A percentile compares a stretch with the other conserved stretches of the same genome.
These are phyloP conservation scores for Geum urbanum DNA, from an alignment of 306 rosid species.

Conservation along the genomic window DNA sequence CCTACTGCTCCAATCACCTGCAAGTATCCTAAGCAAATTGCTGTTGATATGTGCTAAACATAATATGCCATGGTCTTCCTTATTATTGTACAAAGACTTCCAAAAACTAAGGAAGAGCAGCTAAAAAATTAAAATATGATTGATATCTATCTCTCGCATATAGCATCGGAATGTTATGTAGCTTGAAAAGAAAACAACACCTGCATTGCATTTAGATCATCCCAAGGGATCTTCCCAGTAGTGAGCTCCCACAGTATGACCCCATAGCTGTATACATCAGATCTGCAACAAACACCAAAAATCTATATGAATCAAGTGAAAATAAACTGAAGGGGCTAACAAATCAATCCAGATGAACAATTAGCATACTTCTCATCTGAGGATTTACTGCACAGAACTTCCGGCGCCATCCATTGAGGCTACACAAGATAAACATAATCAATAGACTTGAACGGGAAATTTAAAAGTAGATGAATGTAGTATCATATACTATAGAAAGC, in stretches of 20 bases:
- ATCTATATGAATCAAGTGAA: conserved; percentile 31
- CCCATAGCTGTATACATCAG: conserved; percentile 91
- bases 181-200: conserved; percentile 41
- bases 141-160: background rate
- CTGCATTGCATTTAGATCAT: conserved; percentile 93
- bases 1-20: no score
- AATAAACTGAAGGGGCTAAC: background rate
- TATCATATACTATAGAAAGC: conserved; percentile 15
- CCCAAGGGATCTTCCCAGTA: conserved; percentile 98
- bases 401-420: conserved; percentile 99
- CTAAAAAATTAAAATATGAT: no score
- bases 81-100: no score
- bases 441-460: conserved; percentile 7
- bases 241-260: conserved; percentile 96
- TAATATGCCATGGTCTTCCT: no score
- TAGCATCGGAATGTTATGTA: conserved; percentile 10
- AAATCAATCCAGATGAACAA: conserved; percentile 8
- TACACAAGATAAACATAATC: conserved; percentile 32
- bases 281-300: conserved; percentile 46
- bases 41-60: no score
- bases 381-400: conserved; percentile 92
- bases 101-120: no score
- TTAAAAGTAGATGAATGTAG: conserved; percentile 27
- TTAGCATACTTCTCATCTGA: conserved; percentile 82
- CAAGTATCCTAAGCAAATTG: no score